Percentiles rank a stretch among this genome's conserved stretches.
Evolutionary conservation across 1,139 yeast species (phyloP).

Genomic region (Taphrina deformans): DNA sequence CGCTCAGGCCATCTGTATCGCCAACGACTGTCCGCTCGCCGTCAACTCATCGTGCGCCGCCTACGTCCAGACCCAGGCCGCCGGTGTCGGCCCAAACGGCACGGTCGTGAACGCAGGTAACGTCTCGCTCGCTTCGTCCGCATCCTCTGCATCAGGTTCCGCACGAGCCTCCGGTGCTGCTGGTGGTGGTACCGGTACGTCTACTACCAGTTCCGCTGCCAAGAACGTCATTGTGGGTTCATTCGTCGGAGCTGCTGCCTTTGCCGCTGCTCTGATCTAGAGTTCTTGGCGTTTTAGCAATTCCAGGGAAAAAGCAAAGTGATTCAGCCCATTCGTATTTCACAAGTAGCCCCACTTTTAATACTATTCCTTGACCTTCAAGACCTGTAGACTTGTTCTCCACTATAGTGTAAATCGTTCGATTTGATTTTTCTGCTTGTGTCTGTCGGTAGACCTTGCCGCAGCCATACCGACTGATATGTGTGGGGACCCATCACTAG

Average conservation of each 20-base stretch:
- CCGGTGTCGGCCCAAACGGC: slow-evolving; percentile 6
- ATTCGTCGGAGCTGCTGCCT: slow-evolving; percentile 4
- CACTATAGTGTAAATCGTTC: too few species aligned
- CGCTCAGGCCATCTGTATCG: slow-evolving; percentile 27
- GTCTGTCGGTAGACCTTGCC: too few species aligned
- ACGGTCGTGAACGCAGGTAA: slow-evolving; percentile 11
- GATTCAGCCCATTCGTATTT: neutral
- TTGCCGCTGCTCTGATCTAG: neutral
- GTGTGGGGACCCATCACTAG: too few species aligned
- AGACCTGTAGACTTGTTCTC: too few species aligned
- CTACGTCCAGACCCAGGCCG: slow-evolving; percentile 1
- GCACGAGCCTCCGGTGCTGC: slow-evolving; percentile 27
- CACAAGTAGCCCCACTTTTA: neutral
- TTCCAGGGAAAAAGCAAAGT: neutral
- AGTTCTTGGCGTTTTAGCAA: too few species aligned
- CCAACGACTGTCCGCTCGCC: slow-evolving; percentile 32
- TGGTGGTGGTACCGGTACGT: neutral
- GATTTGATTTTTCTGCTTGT: too few species aligned
- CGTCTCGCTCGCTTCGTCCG: slow-evolving; percentile 5
- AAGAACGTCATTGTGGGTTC: neutral
- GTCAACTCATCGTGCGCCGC: slow-evolving; percentile 22
- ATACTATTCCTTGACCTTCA: too few species aligned
- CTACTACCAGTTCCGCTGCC: neutral
- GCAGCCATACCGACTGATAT: too few species aligned
- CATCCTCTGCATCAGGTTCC: slow-evolving; percentile 18